Conservation (phyloP, 306 rosid genomes). For the Malus sieversii region DNA sequence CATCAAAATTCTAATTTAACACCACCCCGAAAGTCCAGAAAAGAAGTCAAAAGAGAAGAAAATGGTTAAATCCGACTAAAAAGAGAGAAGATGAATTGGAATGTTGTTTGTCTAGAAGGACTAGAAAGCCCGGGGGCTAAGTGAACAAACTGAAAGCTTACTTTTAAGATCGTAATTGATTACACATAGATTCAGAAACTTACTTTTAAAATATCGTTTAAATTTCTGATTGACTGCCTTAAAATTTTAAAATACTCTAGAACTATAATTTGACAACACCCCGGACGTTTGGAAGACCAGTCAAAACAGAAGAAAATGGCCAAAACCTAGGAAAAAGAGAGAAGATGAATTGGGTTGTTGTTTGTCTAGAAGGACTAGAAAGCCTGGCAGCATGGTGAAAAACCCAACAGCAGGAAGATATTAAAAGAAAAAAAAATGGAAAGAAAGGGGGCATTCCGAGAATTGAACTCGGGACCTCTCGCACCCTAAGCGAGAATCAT, state of each 20-base stretch:
- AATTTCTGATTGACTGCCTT: neutral
- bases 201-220: too few relatives aligned
- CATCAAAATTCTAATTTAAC: too few relatives aligned
- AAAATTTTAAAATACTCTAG: too few relatives aligned
- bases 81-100: too few relatives aligned
- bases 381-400: neutral
- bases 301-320: neutral
- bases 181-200: too few relatives aligned
- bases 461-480: constrained; percentile 61
- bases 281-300: neutral
- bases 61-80: too few relatives aligned
- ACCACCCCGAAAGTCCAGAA: fast-evolving
- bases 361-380: neutral
- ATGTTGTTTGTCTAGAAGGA: too few relatives aligned
- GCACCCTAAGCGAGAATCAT: constrained; percentile 52
- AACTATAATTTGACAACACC: too few relatives aligned
- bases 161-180: too few relatives aligned
- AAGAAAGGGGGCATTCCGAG: constrained; percentile 40
- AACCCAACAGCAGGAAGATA: neutral
- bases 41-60: too few relatives aligned
- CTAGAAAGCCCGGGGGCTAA: too few relatives aligned
- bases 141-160: too few relatives aligned
- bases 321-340: neutral
- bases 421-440: fast-evolving
- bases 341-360: neutral